phyloP scores from a whole-genome alignment of 208 protist species.

The Leishmania aethiopica region DNA sequence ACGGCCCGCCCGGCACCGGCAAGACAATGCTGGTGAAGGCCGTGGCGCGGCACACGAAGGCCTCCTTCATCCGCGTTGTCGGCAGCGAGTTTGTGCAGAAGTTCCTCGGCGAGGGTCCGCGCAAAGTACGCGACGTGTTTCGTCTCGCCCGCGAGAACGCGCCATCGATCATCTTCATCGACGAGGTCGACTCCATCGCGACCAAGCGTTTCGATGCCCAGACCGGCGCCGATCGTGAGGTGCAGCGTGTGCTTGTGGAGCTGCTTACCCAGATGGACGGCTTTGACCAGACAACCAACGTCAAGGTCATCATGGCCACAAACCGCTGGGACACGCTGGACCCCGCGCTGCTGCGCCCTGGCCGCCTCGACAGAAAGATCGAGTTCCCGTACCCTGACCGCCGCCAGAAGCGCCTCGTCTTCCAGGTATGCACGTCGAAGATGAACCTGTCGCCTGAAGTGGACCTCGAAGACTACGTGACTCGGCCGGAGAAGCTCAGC shows the following conservation, averaged over 20 bases:
- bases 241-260: conserved; percentile 99
- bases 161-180: conserved; percentile 99
- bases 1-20: conserved; percentile 97
- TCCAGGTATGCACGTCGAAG: conserved; percentile 98
- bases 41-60: conserved; percentile 99
- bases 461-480: conserved; percentile 97
- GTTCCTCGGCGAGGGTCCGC: conserved; percentile 99
- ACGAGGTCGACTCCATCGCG: conserved; percentile 99
- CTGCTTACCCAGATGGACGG: conserved; percentile 99
- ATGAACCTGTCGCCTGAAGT: conserved; percentile 99
- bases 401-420: conserved; percentile 99
- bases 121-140: conserved; percentile 99
- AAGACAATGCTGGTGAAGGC: conserved; percentile 99
- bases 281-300: conserved; percentile 98
- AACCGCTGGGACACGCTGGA: conserved; percentile 99
- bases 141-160: conserved; percentile 98
- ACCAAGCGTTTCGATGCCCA: conserved; percentile 99
- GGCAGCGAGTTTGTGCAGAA: conserved; percentile 99
- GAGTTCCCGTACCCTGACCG: conserved; percentile 99
- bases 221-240: conserved; percentile 98
- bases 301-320: conserved; percentile 99
- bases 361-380: conserved; percentile 97
- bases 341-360: conserved; percentile 98
- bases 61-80: conserved; percentile 98
- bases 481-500: conserved; percentile 98